Evolutionary conservation across 2,329 filamentous ascomycete species (phyloP).

Genomic region (Boeremia exigua): DNA sequence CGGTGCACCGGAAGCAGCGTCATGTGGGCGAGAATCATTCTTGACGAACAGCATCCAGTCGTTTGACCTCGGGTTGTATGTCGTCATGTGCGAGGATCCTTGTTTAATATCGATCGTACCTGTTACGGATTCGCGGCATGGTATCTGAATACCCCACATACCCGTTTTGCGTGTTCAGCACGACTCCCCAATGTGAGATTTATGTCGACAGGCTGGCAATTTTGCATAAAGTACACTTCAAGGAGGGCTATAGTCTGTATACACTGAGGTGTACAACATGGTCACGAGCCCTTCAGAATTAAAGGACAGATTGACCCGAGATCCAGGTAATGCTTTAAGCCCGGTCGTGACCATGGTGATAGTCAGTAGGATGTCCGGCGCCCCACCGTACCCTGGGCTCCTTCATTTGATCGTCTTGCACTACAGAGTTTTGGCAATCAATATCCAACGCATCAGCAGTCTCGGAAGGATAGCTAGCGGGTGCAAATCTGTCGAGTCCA

Average conservation of each 20-base stretch:
- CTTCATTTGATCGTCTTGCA: constrained; percentile 7
- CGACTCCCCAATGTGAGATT: not conserved
- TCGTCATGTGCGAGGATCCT: constrained; percentile 14
- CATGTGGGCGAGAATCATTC: not conserved
- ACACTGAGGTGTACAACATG: not conserved
- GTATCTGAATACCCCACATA: constrained; percentile 4
- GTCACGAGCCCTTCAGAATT: not conserved
- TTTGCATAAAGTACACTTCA: not conserved
- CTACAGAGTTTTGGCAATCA: constrained; percentile 23
- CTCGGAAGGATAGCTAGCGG: constrained; percentile 27
- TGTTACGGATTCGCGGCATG: constrained; percentile 8
- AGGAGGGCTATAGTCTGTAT: not conserved
- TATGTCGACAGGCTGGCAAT: not conserved
- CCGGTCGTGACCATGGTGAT: not conserved
- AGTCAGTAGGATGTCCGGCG: not conserved
- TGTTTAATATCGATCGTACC: constrained; percentile 6
- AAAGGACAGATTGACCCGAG: not conserved
- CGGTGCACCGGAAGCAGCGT: not conserved
- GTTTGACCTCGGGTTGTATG: not conserved
- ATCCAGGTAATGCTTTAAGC: not conserved
- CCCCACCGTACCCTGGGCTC: constrained; percentile 3
- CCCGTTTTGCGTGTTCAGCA: not conserved
- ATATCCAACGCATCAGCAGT: constrained; percentile 31
- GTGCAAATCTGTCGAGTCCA: constrained; percentile 10
- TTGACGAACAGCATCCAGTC: not conserved